A percentile compares a stretch with the other conserved stretches of the same genome.
Evolutionary conservation across 2,329 filamentous ascomycete species (phyloP).

Genomic region (Ustulina deusta): DNA sequence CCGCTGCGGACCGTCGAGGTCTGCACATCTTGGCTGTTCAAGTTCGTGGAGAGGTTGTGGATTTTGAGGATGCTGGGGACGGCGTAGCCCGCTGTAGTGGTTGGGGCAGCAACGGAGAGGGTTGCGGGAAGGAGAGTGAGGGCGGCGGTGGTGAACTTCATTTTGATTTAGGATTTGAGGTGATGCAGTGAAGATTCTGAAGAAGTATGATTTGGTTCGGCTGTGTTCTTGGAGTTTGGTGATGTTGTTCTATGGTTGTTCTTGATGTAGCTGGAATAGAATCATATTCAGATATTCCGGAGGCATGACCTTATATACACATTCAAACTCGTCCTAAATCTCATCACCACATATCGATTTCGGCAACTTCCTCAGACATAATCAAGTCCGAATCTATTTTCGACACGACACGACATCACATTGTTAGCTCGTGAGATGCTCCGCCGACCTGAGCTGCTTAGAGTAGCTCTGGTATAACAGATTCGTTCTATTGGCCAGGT

Average conservation of each 20-base stretch:
- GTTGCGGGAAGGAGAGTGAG: slow-evolving; percentile 44
- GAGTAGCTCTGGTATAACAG: slow-evolving; percentile 21
- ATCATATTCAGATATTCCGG: slow-evolving; percentile 1
- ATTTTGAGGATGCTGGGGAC: slow-evolving; percentile 45
- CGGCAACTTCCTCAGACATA: slow-evolving; percentile 11
- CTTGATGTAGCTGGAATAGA: slow-evolving; percentile 15
- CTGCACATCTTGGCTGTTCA: slow-evolving; percentile 23
- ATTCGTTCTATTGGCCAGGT: slow-evolving; percentile 22
- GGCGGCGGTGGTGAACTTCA: slow-evolving; percentile 44
- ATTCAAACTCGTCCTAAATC: slow-evolving; percentile 7
- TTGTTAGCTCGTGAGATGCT: slow-evolving; percentile 5
- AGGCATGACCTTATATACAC: slow-evolving; percentile 28
- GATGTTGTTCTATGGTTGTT: slow-evolving; percentile 10
- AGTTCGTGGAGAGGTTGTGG: slow-evolving; percentile 43
- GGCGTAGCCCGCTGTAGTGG: slow-evolving; percentile 40
- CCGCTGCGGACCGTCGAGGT: slow-evolving; percentile 42
- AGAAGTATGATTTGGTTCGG: background rate
- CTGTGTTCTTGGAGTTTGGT: background rate
- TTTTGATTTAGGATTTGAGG: slow-evolving; percentile 37
- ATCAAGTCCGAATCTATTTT: slow-evolving; percentile 31
- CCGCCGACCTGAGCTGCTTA: slow-evolving; percentile 22
- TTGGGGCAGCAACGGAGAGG: slow-evolving; percentile 44
- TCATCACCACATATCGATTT: slow-evolving; percentile 11
- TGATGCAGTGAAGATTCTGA: slow-evolving; percentile 3
- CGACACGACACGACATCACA: slow-evolving; percentile 3